These are phyloP conservation scores for Parascedosporium putredinis DNA, from an alignment of 2,329 filamentous ascomycete genomes.

Conservation along the genomic window DNA sequence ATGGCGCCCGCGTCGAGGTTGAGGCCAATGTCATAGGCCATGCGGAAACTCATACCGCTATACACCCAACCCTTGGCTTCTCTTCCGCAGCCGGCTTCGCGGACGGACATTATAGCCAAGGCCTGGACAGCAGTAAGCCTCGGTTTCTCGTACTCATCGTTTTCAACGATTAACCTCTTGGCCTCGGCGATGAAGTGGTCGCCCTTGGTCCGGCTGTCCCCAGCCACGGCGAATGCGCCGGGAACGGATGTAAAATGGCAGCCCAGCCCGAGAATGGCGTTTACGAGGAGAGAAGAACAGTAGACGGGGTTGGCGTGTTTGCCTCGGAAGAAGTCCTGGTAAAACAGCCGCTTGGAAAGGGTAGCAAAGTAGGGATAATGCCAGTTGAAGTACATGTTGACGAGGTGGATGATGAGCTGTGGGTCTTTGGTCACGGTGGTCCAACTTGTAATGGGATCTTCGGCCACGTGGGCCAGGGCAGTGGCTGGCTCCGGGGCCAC, in stretches of 20 bases:
- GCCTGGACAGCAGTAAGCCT: conserved; percentile 86
- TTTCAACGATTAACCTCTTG: conserved; percentile 77
- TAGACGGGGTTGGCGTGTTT: conserved; percentile 54
- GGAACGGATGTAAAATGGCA: conserved; percentile 81
- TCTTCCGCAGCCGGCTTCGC: conserved; percentile 86
- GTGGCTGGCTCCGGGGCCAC: conserved; percentile 29
- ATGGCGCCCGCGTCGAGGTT: conserved; percentile 71
- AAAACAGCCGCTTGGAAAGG: conserved; percentile 76
- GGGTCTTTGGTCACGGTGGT: conserved; percentile 74
- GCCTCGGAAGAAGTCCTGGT: conserved; percentile 70
- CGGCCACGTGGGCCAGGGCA: conserved; percentile 38
- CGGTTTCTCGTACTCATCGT: conserved; percentile 88
- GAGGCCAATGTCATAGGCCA: conserved; percentile 89
- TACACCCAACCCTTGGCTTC: conserved; percentile 98
- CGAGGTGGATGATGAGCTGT: conserved; percentile 70
- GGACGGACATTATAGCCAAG: conserved; percentile 86
- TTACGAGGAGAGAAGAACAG: conserved; percentile 83
- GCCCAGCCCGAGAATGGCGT: conserved; percentile 84
- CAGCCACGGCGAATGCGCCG: conserved; percentile 58
- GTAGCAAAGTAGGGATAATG: conserved; percentile 96
- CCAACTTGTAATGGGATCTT: conserved; percentile 75
- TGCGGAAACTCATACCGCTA: conserved; percentile 95
- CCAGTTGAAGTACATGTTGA: conserved; percentile 98
- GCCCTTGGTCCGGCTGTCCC: conserved; percentile 76
- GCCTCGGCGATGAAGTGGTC: conserved; percentile 95